These are phyloP conservation scores for Anaeramoeba ignava DNA, from an alignment of 78 protist genomes.

Conservation along the genomic window DNA sequence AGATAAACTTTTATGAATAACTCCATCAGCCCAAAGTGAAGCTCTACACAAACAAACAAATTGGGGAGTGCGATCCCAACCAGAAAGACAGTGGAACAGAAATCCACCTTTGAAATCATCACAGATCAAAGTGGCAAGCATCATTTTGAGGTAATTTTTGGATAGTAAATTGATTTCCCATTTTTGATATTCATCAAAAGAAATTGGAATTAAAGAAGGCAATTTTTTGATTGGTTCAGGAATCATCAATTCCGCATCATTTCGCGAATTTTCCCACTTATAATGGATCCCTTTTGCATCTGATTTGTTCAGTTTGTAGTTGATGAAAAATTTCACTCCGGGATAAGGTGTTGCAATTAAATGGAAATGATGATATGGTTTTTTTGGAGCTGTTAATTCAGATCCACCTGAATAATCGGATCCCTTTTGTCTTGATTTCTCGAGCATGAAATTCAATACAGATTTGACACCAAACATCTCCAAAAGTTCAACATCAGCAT, in stretches of 20 bases:
- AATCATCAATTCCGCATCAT: no score
- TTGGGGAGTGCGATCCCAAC: constrained; percentile 74
- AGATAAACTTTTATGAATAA: constrained; percentile 37
- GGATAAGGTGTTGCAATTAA: not conserved
- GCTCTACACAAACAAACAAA: constrained; percentile 51
- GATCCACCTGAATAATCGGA: not conserved
- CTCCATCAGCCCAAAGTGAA: constrained; percentile 67
- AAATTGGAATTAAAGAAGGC: no score
- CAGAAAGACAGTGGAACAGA: no score
- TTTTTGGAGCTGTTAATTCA: not conserved
- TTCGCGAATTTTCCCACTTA: no score
- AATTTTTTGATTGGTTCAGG: no score
- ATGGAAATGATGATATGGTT: not conserved
- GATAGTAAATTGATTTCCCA: no score
- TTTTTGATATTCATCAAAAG: no score
- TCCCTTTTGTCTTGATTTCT: not conserved
- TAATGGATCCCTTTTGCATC: no score
- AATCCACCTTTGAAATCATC: no score
- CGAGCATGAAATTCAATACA: not conserved
- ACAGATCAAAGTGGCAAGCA: no score
- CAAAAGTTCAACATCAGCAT: no score
- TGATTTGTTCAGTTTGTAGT: not conserved
- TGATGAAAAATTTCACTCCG: not conserved
- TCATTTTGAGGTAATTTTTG: no score
- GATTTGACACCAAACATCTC: not conserved